Evolutionary conservation across 306 rosid genomes (phyloP).

Genomic region (Malus sylvestris): DNA sequence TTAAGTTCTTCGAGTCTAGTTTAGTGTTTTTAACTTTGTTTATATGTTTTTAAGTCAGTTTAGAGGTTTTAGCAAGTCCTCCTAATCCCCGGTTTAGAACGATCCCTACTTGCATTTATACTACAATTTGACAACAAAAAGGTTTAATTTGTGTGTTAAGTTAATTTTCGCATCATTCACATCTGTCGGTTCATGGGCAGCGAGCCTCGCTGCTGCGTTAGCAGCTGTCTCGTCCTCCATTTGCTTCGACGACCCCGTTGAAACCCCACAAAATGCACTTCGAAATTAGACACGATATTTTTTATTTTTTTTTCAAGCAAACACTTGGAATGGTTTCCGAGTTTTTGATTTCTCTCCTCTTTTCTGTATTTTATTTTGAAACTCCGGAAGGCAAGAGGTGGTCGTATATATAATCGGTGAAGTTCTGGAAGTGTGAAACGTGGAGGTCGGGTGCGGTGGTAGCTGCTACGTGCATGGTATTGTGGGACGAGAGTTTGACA

Average conservation of each 20-base stretch:
- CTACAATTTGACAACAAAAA: too few relatives aligned
- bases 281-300: background rate
- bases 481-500: background rate
- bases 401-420: background rate
- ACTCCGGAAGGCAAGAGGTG: background rate
- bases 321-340: background rate
- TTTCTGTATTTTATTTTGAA: background rate
- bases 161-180: too few relatives aligned
- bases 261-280: background rate
- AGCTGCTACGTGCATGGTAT: background rate
- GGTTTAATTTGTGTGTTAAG: too few relatives aligned
- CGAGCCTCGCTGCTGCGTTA: slow-evolving; percentile 31
- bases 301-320: too few relatives aligned
- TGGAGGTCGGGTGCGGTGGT: background rate
- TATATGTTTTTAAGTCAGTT: too few relatives aligned
- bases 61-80: too few relatives aligned
- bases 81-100: too few relatives aligned
- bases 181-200: too few relatives aligned
- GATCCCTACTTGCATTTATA: too few relatives aligned
- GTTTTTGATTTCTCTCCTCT: background rate
- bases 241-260: slow-evolving; percentile 51
- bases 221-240: slow-evolving; percentile 54
- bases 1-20: too few relatives aligned
- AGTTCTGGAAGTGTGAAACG: background rate
- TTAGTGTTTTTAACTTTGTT: too few relatives aligned